These are phyloP conservation scores for Corynespora cassiicola DNA, from an alignment of 2,329 filamentous ascomycete species.

Conservation along the genomic window DNA sequence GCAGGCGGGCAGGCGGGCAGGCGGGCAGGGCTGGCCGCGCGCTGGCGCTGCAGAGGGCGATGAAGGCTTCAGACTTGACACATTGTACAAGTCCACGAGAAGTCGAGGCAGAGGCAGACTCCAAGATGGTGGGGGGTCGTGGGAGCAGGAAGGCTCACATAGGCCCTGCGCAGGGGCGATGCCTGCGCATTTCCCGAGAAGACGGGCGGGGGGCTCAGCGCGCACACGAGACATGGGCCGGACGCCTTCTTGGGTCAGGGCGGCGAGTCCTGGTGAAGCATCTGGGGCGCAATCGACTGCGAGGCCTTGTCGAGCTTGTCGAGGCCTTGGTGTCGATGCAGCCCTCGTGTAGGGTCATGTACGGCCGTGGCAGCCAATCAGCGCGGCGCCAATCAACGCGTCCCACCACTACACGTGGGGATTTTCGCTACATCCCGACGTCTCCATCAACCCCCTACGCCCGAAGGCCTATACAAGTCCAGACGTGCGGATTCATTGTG, in stretches of 20 bases:
- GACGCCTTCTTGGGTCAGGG: too few relatives aligned
- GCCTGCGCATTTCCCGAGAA: slow-evolving; percentile 2
- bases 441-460: too few relatives aligned
- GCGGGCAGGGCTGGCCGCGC: slow-evolving; percentile 28
- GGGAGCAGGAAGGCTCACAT: slow-evolving; percentile 14
- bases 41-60: slow-evolving; percentile 24
- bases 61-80: slow-evolving; percentile 12
- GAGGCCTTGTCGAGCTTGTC: neutral
- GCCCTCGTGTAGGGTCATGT: slow-evolving; percentile 1
- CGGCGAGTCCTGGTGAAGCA: too few relatives aligned
- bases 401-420: slow-evolving; percentile 2
- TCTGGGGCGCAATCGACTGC: too few relatives aligned
- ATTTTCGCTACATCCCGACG: too few relatives aligned
- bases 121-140: slow-evolving; percentile 8
- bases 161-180: slow-evolving; percentile 11
- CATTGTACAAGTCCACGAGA: too few relatives aligned
- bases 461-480: too few relatives aligned
- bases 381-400: slow-evolving; percentile 1
- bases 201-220: too few relatives aligned
- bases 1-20: too few relatives aligned
- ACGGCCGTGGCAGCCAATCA: slow-evolving; percentile 1
- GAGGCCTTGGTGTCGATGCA: neutral
- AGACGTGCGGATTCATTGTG: too few relatives aligned
- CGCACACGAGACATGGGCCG: too few relatives aligned
- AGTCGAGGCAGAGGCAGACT: too few relatives aligned